Percentiles rank a stretch among this genome's conserved stretches.
Conservation (phyloP, 768 basidiomycete genomes). For the Lactarius pseudohatsudake region DNA sequence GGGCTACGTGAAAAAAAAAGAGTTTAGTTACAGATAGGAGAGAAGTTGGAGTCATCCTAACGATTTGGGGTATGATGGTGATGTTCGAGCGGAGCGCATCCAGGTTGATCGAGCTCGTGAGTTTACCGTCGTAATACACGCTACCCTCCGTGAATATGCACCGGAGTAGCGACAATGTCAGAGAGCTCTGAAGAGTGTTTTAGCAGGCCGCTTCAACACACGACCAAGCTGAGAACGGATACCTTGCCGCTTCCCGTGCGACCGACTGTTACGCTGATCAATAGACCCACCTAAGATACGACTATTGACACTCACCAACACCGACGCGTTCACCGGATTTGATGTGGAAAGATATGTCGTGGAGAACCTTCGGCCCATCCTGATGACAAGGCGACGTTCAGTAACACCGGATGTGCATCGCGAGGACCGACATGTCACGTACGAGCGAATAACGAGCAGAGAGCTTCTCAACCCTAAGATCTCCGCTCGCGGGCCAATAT, state of each 20-base stretch:
- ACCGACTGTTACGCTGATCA: slow-evolving; percentile 41
- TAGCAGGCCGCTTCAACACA: too few species aligned
- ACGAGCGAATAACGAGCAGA: slow-evolving; percentile 48
- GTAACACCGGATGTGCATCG: slow-evolving; percentile 43
- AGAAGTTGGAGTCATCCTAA: slow-evolving; percentile 32
- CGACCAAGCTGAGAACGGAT: too few species aligned
- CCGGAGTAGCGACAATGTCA: slow-evolving; percentile 26
- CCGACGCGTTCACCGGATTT: slow-evolving; percentile 59
- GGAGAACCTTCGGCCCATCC: slow-evolving; percentile 56
- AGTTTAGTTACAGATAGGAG: background rate
- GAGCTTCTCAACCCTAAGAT: slow-evolving; percentile 50
- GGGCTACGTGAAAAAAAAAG: slow-evolving; percentile 35
- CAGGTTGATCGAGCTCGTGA: slow-evolving; percentile 49
- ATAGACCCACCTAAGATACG: background rate
- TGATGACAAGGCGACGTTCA: slow-evolving; percentile 29
- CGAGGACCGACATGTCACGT: slow-evolving; percentile 7
- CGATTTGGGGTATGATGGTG: slow-evolving; percentile 60
- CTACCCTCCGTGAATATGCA: slow-evolving; percentile 53
- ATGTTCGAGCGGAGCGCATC: slow-evolving; percentile 52
- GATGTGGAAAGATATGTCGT: slow-evolving; percentile 50
- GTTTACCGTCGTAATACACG: slow-evolving; percentile 51
- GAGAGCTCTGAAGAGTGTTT: too few species aligned
- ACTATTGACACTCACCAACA: slow-evolving; percentile 41
- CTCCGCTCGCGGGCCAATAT: slow-evolving; percentile 61
- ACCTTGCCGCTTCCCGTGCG: slow-evolving; percentile 50